Evolutionary conservation across 345 rosid species (phyloP), one percentile per base, ranked within the genome.

Genomic region (Dovyalis caffra): DNA sequence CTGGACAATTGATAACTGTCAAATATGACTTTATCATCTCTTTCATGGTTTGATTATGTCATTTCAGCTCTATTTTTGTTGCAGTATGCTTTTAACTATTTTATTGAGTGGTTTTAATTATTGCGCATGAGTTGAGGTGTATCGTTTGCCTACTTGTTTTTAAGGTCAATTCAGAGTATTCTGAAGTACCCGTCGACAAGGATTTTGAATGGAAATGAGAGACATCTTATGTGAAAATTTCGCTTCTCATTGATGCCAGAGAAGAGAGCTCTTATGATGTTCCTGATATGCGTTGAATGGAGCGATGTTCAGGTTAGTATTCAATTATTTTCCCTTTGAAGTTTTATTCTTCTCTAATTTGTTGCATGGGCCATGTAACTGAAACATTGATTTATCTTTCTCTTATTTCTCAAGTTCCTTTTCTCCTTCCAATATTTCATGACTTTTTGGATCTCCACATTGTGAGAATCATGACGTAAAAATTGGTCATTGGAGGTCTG

Each of bases 161-260:
- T 25, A 73, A 94, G 99, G 86, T 88, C 91, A 47, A 95, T 95
- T 78, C 93, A 92, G 72, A 83, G 90, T 71, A 91, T 95, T 82
- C 83, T 92, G 62, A 95, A 90, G 80, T 95, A 89, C 73, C 99
- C 97, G 51, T 97, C 99, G 20, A 95, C 99, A 72, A 87, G 94
- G 83, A 76, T 87, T 72, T 84, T 95, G 84, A 91, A 84, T 84
- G 99, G 99, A 84, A 98, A 92, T 78, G 99, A 95, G 86, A 92
- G 95, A 80, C 99, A 95, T 79, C 93, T 95, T 71, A 88, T 92
- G 20, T 95, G 99, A 98, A 95, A 95, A 87, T 92, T 92, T 67
- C 92, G 98, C 49, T 95, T 93, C 86, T 95, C 97, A 60, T 79
- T 89, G 79, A 93, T 93, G 99, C 85, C 90, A 43, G 98, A 93